Base-by-base conservation (phyloP, 2,329 filamentous ascomycete genomes). In the Epichloe scottii region DNA sequence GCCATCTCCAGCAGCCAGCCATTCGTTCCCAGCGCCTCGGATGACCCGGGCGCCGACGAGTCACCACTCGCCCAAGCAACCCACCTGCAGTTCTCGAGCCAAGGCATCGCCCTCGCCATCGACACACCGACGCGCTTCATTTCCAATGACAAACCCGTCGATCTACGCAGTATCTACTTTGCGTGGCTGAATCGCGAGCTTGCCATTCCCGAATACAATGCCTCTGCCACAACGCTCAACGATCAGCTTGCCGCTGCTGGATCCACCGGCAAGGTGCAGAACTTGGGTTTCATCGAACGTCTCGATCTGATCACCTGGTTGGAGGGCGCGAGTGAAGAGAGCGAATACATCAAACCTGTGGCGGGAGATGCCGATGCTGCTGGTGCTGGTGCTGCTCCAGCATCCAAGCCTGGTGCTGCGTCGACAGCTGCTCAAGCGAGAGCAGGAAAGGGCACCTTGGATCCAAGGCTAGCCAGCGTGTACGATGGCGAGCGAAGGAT, bases 131-230 rank as follows among this genome's bases (percentile, higher is more conserved):
- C 93, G 58, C 88, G 93, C 60, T 97, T 97, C 72, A 78, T 87
- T 54, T 90, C 88, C n/a, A 78, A 80, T 53, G 79, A 79, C 60
- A 76, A 79, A 51, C 77, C 85, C 4, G 83, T 95, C 61, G 88
- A 96, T 65, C 75, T 98, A 59, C 89, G 93, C 64, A 93, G 86
- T 66, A 91, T 96, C 69, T 96, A 91, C 73, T 95, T 97, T 64
- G 89, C 89, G 51, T 98, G 89, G 89, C 76, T 87, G 62, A 94
- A 96, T 70, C 89, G 89, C 67, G 91, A 97, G 71, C 82, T 85
- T 51, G 82, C 85, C 50, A 89, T 95, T 58, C 86, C 87, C 11
- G 89, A 95, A 60, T 97, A 97, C 76, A 93, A 96, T 68, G 81
- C 85, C 26, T 84, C 85, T 0, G 87, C 88, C 14, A 83, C 86